These are phyloP conservation scores for Gonapodya prolifera DNA, from an alignment of 192 early-diverging fungal species.

Conservation along the genomic window DNA sequence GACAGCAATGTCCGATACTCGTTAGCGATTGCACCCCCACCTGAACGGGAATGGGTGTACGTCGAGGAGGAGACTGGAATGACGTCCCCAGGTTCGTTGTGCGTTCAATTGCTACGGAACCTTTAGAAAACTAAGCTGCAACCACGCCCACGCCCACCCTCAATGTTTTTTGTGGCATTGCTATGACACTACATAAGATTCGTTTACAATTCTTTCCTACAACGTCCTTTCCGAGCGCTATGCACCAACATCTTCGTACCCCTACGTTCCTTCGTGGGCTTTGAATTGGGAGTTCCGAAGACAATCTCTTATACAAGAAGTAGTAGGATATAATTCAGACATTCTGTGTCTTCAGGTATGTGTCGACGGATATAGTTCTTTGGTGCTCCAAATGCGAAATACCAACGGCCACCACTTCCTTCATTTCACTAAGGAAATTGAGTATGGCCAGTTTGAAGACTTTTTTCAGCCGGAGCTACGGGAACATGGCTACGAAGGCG, in stretches of 20 bases:
- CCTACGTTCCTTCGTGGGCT: conserved; percentile 92
- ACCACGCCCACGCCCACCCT: neutral
- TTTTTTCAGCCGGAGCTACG: conserved; percentile 63
- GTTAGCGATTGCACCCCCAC: conserved; percentile 59
- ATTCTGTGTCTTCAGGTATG: conserved; percentile 79
- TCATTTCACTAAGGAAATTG: conserved; percentile 59
- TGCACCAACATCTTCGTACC: conserved; percentile 74
- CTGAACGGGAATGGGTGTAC: conserved; percentile 79
- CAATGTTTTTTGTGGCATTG: too few relatives aligned
- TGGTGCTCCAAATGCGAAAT: neutral
- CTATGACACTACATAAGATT: conserved; percentile 33
- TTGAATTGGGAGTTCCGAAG: conserved; percentile 87
- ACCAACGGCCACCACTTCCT: neutral
- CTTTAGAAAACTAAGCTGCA: too few relatives aligned
- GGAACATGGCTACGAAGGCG: conserved; percentile 69
- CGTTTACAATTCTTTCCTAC: conserved; percentile 82
- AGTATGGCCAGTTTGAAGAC: conserved; percentile 73
- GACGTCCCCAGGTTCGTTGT: too few relatives aligned
- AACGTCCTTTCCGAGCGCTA: conserved; percentile 86
- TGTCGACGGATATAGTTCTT: neutral
- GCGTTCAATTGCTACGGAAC: too few relatives aligned
- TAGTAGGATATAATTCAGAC: conserved; percentile 76
- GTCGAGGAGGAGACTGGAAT: conserved; percentile 56
- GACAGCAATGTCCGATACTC: neutral
- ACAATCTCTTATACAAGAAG: conserved; percentile 74